Evolutionary conservation across 257 asterid genomes (phyloP).

Genomic region (Misopates orontium): DNA sequence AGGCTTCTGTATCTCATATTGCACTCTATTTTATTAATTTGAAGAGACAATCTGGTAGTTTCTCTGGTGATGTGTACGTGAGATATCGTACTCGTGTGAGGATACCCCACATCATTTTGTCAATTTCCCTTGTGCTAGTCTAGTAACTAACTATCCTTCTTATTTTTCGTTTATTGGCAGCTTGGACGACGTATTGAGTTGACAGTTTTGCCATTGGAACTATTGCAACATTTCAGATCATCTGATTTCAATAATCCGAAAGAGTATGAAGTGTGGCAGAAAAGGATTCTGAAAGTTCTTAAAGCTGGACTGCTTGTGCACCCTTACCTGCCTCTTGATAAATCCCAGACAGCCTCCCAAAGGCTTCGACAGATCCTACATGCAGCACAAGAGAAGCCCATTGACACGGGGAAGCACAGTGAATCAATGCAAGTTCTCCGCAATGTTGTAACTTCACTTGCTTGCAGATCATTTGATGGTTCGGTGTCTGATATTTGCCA

Average conservation of each 20-base stretch:
- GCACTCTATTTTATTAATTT: not conserved
- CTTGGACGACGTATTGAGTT: conserved; percentile 79
- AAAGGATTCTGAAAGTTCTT: conserved; percentile 66
- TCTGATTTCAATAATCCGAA: conserved; percentile 64
- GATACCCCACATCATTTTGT: conserved; percentile 1
- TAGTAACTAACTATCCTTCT: conserved; percentile 16
- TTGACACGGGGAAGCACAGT: conserved; percentile 66
- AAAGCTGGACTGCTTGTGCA: conserved; percentile 79
- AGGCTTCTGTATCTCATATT: not conserved
- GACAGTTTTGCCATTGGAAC: conserved; percentile 81
- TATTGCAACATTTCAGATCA: conserved; percentile 60
- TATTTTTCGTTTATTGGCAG: conserved; percentile 44
- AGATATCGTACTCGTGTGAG: conserved; percentile 6
- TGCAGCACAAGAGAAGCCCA: conserved; percentile 53
- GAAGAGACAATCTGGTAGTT: not conserved
- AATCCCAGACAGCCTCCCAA: conserved; percentile 46
- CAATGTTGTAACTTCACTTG: conserved; percentile 53
- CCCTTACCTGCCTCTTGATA: conserved; percentile 64
- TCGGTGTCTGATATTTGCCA: conserved; percentile 67
- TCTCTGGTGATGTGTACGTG: conserved; percentile 5
- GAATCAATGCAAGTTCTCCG: conserved; percentile 62
- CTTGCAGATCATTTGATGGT: conserved; percentile 82
- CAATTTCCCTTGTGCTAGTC: not conserved
- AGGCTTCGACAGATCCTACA: conserved; percentile 60
- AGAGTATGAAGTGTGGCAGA: conserved; percentile 76